Evolutionary conservation across 2,329 filamentous ascomycete genomes (phyloP), one percentile per base, ranked within the genome.

Genomic region (Pseudogymnoascus sp.): DNA sequence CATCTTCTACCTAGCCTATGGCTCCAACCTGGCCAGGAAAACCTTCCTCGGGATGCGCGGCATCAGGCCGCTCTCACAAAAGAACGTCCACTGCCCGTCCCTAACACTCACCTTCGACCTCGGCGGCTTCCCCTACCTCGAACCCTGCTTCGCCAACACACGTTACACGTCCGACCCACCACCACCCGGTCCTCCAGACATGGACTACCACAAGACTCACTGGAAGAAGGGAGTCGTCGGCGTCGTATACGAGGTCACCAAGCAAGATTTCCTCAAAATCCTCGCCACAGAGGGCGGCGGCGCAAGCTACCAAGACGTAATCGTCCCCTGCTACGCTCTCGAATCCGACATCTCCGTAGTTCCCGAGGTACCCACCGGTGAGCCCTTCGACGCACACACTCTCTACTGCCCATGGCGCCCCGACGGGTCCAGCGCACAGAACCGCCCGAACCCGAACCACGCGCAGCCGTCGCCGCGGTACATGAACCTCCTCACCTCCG

Each of bases 81-180:
- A 92, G 70, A 91, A 91, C 69, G 93, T 96, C 6, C 82, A 88
- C 4, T 90, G 91, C 2, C 94, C 94, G 0, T 81, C 83, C 4
- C 78, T 97, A 57, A 80, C 83, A 58, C 78, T 99, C 59, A 89
- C 86, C 6, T 97, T 99, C 72, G 88, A 94, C 71, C 82, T 97
- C 0, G 84, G 91, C 0, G 93, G 91, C 1, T 70, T 97, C 0
- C 90, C 94, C 0, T 97, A 97, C 75, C 71, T 75, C 11, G 94
- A 97, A 74, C 93, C 94, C 0, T 96, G 93, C 73, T 97, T 97
- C 72, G 91, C 91, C 62, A 96, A 96, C 69, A 88, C 87, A 87
- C 57, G 79, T 84, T 71, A 65, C 80, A 39, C 78, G 77, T 30
- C 72, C 74, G 57, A 58, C 15, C 71, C 71, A 59, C 71, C 71